Evolutionary conservation across 768 basidiomycete species (phyloP).

Genomic region (Lactarius deliciosus): DNA sequence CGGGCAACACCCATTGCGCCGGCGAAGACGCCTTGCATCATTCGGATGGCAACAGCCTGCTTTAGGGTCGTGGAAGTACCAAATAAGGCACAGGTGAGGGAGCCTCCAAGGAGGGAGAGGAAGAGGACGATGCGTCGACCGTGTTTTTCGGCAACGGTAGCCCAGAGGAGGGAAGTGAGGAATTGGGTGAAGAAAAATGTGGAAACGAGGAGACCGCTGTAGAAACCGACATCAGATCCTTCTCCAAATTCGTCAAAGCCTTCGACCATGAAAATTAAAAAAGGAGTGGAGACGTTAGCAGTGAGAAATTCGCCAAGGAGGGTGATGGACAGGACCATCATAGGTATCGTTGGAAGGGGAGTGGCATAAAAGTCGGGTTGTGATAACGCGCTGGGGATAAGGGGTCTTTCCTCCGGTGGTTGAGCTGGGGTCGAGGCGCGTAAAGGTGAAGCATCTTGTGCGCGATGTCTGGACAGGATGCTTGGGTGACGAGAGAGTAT

Average conservation of each 20-base stretch:
- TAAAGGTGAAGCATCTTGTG: constrained; percentile 11
- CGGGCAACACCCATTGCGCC: constrained; percentile 95
- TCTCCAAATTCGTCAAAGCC: constrained; percentile 70
- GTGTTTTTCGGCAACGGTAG: constrained; percentile 91
- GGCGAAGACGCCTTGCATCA: constrained; percentile 89
- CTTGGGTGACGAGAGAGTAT: constrained; percentile 25
- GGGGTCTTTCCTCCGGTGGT: constrained; percentile 42
- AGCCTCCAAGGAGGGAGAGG: constrained; percentile 82
- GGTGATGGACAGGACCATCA: constrained; percentile 90
- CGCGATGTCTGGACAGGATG: constrained; percentile 20
- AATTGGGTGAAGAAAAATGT: constrained; percentile 96
- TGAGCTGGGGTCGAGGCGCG: constrained; percentile 7
- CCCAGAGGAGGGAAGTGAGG: constrained; percentile 92
- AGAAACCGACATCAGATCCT: constrained; percentile 85
- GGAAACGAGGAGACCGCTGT: constrained; percentile 83
- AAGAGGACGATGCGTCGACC: constrained; percentile 83
- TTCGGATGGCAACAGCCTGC: constrained; percentile 81
- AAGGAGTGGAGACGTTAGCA: constrained; percentile 90
- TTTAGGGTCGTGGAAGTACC: constrained; percentile 73
- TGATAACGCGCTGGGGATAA: constrained; percentile 75
- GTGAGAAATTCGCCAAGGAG: constrained; percentile 95
- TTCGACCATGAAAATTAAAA: constrained; percentile 95
- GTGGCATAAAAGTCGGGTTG: constrained; percentile 67
- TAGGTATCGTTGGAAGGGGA: constrained; percentile 81
- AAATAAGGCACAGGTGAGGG: constrained; percentile 67